Evolutionary conservation across 495 filamentous ascomycete genomes (phyloP).

Genomic region (Penicillium angulare): DNA sequence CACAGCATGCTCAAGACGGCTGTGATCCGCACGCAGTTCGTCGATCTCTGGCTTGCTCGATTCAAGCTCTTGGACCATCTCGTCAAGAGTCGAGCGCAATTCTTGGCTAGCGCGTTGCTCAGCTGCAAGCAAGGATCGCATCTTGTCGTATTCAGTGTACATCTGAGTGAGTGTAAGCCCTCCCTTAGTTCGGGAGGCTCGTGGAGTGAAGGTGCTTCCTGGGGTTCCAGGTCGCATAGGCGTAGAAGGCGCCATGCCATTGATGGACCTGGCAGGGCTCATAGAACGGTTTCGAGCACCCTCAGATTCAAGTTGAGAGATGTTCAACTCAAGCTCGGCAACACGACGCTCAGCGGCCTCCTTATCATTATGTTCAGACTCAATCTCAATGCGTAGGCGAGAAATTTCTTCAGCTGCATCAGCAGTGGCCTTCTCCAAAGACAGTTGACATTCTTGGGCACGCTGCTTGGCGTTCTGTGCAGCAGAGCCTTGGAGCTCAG

Average conservation of each 20-base stretch:
- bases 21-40: conserved; percentile 55
- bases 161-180: conserved; percentile 65
- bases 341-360: conserved; percentile 66
- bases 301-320: conserved; percentile 65
- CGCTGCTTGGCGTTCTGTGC: conserved; percentile 76
- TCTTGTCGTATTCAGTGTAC: conserved; percentile 61
- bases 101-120: conserved; percentile 70
- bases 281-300: conserved; percentile 36
- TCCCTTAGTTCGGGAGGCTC: conserved; percentile 53
- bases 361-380: conserved; percentile 74
- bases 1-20: conserved; percentile 60
- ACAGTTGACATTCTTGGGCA: conserved; percentile 75
- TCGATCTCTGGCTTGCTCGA: conserved; percentile 59
- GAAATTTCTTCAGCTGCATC: conserved; percentile 80
- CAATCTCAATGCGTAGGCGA: conserved; percentile 71
- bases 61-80: conserved; percentile 67
- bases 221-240: conserved; percentile 51
- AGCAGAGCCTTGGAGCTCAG: conserved; percentile 80
- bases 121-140: conserved; percentile 56
- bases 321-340: conserved; percentile 69
- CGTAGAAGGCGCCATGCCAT: conserved; percentile 49
- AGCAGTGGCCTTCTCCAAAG: conserved; percentile 75
- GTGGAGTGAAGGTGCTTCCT: conserved; percentile 55
- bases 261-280: conserved; percentile 52
- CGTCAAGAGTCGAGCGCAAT: conserved; percentile 71